These are phyloP conservation scores for Spizellomyces punctatus DNA, from an alignment of 192 early-diverging fungal species.

Conservation along the genomic window DNA sequence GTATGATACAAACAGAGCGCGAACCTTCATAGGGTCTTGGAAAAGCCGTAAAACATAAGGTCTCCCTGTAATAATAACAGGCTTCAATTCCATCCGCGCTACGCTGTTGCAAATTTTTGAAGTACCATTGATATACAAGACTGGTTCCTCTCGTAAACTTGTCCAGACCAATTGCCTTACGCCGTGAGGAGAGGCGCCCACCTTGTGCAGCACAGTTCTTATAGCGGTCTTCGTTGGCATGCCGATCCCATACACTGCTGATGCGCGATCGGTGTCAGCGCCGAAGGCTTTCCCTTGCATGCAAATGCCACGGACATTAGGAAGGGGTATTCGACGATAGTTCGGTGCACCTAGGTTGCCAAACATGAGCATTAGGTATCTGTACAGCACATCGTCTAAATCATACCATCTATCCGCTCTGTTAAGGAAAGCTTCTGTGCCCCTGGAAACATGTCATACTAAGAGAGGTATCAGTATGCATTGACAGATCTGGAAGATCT, in stretches of 20 bases:
- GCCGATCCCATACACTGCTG: slow-evolving; percentile 56
- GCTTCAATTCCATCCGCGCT: too few relatives aligned
- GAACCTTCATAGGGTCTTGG: slow-evolving; percentile 58
- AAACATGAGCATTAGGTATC: not conserved
- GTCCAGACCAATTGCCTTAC: slow-evolving; percentile 58
- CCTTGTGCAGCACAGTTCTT: slow-evolving; percentile 42
- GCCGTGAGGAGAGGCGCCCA: slow-evolving; percentile 55
- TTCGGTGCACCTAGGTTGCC: slow-evolving; percentile 54
- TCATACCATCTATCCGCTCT: slow-evolving; percentile 54
- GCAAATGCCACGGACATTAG: slow-evolving; percentile 13
- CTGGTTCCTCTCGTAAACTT: slow-evolving; percentile 66
- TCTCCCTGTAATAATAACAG: slow-evolving; percentile 15
- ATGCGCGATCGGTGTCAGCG: slow-evolving; percentile 9
- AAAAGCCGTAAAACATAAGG: slow-evolving; percentile 66
- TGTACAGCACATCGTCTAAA: not conserved
- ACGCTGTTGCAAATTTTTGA: too few relatives aligned
- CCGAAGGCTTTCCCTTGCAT: not conserved
- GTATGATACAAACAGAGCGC: not conserved
- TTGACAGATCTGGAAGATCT: slow-evolving; percentile 6
- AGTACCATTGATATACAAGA: slow-evolving; percentile 59
- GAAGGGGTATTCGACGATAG: slow-evolving; percentile 53
- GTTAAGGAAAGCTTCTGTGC: slow-evolving; percentile 58
- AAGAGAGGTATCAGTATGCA: not conserved
- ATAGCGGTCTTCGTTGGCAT: slow-evolving; percentile 69
- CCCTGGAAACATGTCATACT: slow-evolving; percentile 64